Evolutionary conservation across 345 rosid genomes (phyloP).

Genomic region (Iberis pinnata): DNA sequence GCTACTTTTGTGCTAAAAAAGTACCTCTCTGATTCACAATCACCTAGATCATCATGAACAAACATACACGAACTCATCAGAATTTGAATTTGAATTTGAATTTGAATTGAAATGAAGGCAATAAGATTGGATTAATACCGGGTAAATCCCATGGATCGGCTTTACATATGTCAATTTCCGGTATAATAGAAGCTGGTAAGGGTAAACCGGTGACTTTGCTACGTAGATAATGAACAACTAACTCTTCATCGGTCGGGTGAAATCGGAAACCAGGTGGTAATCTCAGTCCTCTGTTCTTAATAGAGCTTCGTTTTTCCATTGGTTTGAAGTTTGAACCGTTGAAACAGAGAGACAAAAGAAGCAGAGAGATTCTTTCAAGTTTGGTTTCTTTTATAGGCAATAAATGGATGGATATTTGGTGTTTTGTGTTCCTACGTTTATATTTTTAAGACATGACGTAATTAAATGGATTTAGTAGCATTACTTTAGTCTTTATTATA

Average conservation of each 20-base stretch:
- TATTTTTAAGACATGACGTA: constrained; percentile 5
- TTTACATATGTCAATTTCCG: constrained; percentile 83
- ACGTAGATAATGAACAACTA: constrained; percentile 65
- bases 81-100: neutral
- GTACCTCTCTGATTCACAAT: constrained; percentile 75
- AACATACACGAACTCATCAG: neutral
- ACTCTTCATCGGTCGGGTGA: constrained; percentile 92
- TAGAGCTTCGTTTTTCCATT: constrained; percentile 52
- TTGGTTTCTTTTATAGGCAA: constrained; percentile 21
- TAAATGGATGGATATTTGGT: neutral
- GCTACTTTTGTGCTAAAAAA: constrained; percentile 84
- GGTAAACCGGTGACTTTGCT: constrained; percentile 58
- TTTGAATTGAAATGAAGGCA: neutral
- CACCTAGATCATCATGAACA: constrained; percentile 36
- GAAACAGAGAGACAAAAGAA: neutral
- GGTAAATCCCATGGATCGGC: constrained; percentile 96
- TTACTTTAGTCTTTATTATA: neutral
- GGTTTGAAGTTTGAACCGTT: neutral
- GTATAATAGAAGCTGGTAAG: constrained; percentile 78
- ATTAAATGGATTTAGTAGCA: neutral
- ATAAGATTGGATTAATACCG: constrained; percentile 35
- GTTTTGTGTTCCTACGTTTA: neutral
- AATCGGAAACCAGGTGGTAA: constrained; percentile 90
- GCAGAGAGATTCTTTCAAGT: constrained; percentile 13
- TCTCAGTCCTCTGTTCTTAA: constrained; percentile 56